Base-by-base conservation (phyloP, 257 asterid species). In the Prunella vulgaris region DNA sequence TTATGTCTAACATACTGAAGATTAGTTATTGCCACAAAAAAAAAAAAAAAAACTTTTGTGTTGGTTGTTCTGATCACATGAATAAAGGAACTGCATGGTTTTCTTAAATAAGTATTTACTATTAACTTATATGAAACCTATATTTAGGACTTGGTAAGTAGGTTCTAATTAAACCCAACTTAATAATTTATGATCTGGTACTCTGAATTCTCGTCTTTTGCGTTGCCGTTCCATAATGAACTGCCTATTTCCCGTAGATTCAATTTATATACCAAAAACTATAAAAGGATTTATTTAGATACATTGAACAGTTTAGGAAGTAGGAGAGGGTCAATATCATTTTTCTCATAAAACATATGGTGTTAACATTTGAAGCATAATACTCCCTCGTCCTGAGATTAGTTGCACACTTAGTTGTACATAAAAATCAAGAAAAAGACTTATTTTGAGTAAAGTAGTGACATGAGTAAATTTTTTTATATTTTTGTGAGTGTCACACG, bases 1-100 rank as follows among this genome's bases (percentile, higher is more conserved):
- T 70, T 69, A 35, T 49, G 48, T 73, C 42, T 72, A 59, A 20
- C 60, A 63, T 21, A 12, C 52, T 61, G 3, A 69, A 61, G 58
- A 38, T 74, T 32, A 15, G 58, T 25, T 42, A 60, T 61, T 10
- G 1, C 9, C 49, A 24, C 12, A 3, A 40, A 44, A n/a, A 35
- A 14, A 2, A 13, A 14, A 44, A 13, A 3, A 40, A 44, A 9
- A 35, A 59, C 14, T 1, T 35, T 58, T 15, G 71, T 40, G 33
- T 62, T 59, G 4, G 70, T 30, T 38, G 25, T 8, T 27, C 63
- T 40, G 17, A 12, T 48, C 38, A 15, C 56, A 15, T 62, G 51
- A 66, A 40, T 53, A 57, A 40, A 12, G n/a, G 21, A 51, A 22
- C 37, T 6, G n/a, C 40, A 35, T 69, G 51, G 27, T 27, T 58